Evolutionary conservation across 2,329 filamentous ascomycete genomes (phyloP), one percentile per base, ranked within the genome.

Genomic region (Aspergillus sp.): DNA sequence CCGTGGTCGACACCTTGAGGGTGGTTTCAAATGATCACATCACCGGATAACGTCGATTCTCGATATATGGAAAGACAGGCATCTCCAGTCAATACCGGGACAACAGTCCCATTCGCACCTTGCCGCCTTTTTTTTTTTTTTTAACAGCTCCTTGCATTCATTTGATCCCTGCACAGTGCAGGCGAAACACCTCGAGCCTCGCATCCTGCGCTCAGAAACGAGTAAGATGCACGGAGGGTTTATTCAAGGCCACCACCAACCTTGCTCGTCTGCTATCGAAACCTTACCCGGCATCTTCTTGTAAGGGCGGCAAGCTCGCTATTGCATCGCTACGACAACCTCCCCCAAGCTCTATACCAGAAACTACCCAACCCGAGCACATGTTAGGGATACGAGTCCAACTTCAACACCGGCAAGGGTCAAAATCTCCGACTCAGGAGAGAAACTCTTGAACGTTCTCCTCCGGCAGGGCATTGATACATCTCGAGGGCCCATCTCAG

Each of bases 91-190:
- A 37, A 34, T 53, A 53, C 33, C 24, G 8, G 34, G 8, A 9
- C 33, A 22, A 5, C n/a, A 15, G 39, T 46, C 34, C 22, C 4
- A 27, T 44, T 44, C 27, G 37, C 40, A 34, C 55, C 49, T 49
- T 57, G 37, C 49, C n/a, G 49, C 49, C 34, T 34, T 37, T 44
- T 24, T 30, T 30, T 27, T 4, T 30, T 30, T 30, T 30, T 24
- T 24, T 4, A 24, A 34, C 33, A 37, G 44, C 55, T 57, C 55
- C 55, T 57, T 57, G 55, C 55, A 49, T 53, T 30, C 30, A 22
- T 46, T 33, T n/a, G 27, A 27, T 27, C 33, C 39, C 27, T 46
- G 30, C 24, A 27, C 24, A 27, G 24, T 27, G 8, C 30, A 39
- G 37, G 42, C 30, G 15, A 46, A 19, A 33, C 6, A 24, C 22